Conservation (phyloP, 164 flowering plant genomes). For the Berberis vulgaris region DNA sequence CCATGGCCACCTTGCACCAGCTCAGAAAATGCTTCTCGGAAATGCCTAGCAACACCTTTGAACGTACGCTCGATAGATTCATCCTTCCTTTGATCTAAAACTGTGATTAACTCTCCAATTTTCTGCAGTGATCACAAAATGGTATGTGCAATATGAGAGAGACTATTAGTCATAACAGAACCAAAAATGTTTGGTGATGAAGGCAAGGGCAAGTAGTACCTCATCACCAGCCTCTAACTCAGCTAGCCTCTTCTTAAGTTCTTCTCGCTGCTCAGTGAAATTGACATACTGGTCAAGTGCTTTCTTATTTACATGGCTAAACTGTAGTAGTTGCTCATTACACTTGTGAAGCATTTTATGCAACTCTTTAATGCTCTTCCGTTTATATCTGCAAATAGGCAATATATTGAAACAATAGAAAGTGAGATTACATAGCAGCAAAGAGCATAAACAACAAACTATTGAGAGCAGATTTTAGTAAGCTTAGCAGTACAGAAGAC, state of each 20-base stretch:
- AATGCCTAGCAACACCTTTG: constrained; percentile 1
- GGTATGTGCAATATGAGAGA: too few relatives aligned
- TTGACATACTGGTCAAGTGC: constrained; percentile 1
- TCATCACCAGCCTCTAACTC: neutral
- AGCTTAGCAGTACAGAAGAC: too few relatives aligned
- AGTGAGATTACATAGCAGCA: too few relatives aligned
- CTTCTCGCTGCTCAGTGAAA: constrained; percentile 5
- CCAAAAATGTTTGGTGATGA: too few relatives aligned
- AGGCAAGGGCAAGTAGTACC: neutral
- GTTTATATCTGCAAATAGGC: constrained; percentile 24
- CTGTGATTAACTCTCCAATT: neutral
- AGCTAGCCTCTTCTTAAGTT: neutral
- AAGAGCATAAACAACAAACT: too few relatives aligned
- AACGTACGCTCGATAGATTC: neutral
- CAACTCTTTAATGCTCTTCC: constrained; percentile 31
- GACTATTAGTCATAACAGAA: too few relatives aligned
- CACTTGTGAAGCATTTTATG: constrained; percentile 91
- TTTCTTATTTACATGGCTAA: constrained; percentile 3
- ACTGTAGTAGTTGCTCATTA: constrained; percentile 25
- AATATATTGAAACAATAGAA: neutral
- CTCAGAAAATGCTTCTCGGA: neutral
- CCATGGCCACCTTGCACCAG: constrained; percentile 1
- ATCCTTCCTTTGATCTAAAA: neutral
- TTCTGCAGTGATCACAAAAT: too few relatives aligned
- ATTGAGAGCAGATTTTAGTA: too few relatives aligned